Percentiles rank a stretch among this genome's conserved stretches.
Evolutionary conservation across 768 basidiomycete genomes (phyloP).

Genomic region (Russula lepida): DNA sequence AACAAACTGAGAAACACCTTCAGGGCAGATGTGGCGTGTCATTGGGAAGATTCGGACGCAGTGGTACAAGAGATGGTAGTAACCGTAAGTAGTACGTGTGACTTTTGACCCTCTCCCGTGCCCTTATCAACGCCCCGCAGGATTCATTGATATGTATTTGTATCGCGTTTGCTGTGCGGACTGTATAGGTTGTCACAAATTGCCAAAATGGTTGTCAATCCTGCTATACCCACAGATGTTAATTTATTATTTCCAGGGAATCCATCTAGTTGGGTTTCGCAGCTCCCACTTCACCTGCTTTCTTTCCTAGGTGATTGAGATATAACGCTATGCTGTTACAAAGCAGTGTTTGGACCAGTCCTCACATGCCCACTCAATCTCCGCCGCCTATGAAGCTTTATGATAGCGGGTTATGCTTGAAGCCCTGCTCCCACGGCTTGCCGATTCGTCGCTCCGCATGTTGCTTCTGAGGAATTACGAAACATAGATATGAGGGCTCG

Average conservation of each 20-base stretch:
- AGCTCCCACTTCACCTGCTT: background rate
- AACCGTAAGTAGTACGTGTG: conserved; percentile 48
- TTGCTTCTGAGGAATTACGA: conserved; percentile 9
- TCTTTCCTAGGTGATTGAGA: background rate
- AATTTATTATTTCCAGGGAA: conserved; percentile 12
- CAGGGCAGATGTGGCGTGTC: conserved; percentile 75
- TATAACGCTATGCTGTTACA: background rate
- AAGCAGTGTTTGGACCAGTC: background rate
- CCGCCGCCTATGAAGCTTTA: background rate
- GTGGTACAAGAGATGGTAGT: conserved; percentile 71
- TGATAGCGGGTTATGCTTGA: background rate
- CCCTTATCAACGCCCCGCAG: conserved; percentile 32
- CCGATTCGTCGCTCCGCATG: conserved; percentile 11
- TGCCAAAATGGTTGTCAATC: background rate
- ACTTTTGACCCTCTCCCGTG: conserved; percentile 8
- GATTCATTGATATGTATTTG: conserved; percentile 64
- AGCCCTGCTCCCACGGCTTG: conserved; percentile 2
- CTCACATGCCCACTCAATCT: conserved; percentile 2
- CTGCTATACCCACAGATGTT: conserved; percentile 16
- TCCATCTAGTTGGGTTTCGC: conserved; percentile 3
- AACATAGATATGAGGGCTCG: conserved; percentile 8
- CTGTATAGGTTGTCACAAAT: conserved; percentile 24
- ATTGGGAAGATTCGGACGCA: conserved; percentile 81
- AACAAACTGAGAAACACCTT: conserved; percentile 6
- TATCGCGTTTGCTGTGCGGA: conserved; percentile 53